Evolutionary conservation across 345 rosid species (phyloP), one percentile per base, ranked within the genome.

Genomic region (Populus euphratica): DNA sequence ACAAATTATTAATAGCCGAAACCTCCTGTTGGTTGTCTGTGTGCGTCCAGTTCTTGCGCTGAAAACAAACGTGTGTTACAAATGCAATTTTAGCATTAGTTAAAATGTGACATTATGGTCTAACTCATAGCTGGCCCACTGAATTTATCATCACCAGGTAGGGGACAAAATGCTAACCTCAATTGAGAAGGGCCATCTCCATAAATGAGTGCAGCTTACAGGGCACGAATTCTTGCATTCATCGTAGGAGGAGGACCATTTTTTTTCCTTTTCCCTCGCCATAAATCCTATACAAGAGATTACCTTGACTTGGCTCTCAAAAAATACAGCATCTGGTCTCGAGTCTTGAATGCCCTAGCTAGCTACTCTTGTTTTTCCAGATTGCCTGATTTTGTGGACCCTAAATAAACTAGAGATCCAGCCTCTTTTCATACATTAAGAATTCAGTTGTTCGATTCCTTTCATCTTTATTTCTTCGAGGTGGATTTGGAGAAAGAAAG

Each of bases 361-460:
- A 7, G 47, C 61, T 21, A 2, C 4, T 5, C 18, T 65, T 65
- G 9, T 4, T n/a, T 25, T 41, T 75, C 69, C 20, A 10, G 47
- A 47, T 44, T 44, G 49, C 38, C 70, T 66, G 84, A 78, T 81
- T 65, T 71, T 63, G 83, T 83, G 79, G 84, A 85, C 81, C 83
- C 78, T 33, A 2, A 59, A 72, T 21, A 35, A 68, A 41, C 8
- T 6, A 50, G 71, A 73, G 82, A 82, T 73, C 74, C 84, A 75
- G 73, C 73, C 67, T n/a, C 33, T 63, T 73, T 52, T 0, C 73
- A 23, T 49, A 61, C 80, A 73, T n/a, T 18, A 70, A 69, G 81
- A 76, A 73, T 72, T 23, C 78, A 35, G 84, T 12, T 78, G 84
- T 74, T 41, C 73, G n/a, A 70, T 83, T 83, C 76, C 77, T 83